phyloP scores from a whole-genome alignment of 2,329 filamentous ascomycete species.

The Exophiala mesophila region DNA sequence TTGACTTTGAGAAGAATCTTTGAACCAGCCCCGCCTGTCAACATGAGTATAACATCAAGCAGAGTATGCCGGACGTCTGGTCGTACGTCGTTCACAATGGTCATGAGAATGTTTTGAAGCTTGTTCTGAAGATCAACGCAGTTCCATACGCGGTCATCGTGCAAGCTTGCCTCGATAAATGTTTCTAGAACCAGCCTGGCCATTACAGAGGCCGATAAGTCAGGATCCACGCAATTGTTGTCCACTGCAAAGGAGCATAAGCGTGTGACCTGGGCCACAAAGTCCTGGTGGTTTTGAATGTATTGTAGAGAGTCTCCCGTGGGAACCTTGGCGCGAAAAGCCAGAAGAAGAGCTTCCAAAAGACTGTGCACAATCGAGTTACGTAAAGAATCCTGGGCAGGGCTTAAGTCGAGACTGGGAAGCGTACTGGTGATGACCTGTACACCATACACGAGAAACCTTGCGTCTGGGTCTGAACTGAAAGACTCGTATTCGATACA shows the following conservation, averaged over 20 bases:
- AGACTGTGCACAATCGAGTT: conserved; percentile 50
- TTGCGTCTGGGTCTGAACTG: conserved; percentile 33
- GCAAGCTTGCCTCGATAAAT: conserved; percentile 46
- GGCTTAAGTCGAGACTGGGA: conserved; percentile 52
- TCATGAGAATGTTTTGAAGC: conserved; percentile 17
- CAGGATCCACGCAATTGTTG: conserved; percentile 4
- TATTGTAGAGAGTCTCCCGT: conserved; percentile 28
- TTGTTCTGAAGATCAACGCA: conserved; percentile 16
- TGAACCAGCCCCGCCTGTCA: conserved; percentile 19
- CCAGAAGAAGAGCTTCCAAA: conserved; percentile 53
- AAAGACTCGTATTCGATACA: conserved; percentile 51
- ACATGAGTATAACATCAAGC: conserved; percentile 21
- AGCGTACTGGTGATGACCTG: conserved; percentile 57
- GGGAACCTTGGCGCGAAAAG: conserved; percentile 49
- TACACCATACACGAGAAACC: conserved; percentile 43
- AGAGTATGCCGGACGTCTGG: conserved; percentile 21
- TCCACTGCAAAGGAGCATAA: conserved; percentile 19
- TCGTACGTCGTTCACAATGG: conserved; percentile 33
- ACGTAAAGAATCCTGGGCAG: conserved; percentile 42
- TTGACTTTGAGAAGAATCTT: conserved; percentile 22
- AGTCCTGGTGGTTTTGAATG: conserved; percentile 29
- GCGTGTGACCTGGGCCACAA: conserved; percentile 17
- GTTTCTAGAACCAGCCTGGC: conserved; percentile 37
- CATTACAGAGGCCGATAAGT: conserved; percentile 14
- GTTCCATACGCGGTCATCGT: conserved; percentile 44